Evolutionary conservation across 2,329 filamentous ascomycete genomes (phyloP).

Genomic region (Aspergillus sp.): DNA sequence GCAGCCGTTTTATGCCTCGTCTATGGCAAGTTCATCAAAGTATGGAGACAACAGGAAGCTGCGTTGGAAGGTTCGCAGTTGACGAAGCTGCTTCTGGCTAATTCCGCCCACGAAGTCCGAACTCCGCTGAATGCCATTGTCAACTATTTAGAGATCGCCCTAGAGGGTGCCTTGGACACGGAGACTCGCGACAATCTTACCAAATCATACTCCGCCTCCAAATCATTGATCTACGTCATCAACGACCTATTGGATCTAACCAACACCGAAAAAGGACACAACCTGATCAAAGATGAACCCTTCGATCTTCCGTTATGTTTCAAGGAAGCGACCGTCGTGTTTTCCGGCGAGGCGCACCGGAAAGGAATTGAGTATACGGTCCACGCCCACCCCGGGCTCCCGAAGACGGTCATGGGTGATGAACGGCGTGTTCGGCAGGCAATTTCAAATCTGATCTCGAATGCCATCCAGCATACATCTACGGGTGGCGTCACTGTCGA

Average conservation of each 20-base stretch:
- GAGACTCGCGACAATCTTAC: constrained; percentile 84
- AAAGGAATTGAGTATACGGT: constrained; percentile 74
- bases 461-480: constrained; percentile 77
- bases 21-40: constrained; percentile 87
- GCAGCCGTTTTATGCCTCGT: constrained; percentile 84
- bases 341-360: constrained; percentile 70
- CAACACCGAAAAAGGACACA: constrained; percentile 80
- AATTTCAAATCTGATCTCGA: constrained; percentile 79
- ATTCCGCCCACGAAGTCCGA: constrained; percentile 88
- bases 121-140: constrained; percentile 92
- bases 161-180: constrained; percentile 76
- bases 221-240: constrained; percentile 90
- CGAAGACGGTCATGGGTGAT: constrained; percentile 72
- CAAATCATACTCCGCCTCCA: constrained; percentile 85
- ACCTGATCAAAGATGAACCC: constrained; percentile 75
- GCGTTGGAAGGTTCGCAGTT: constrained; percentile 80
- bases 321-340: constrained; percentile 74
- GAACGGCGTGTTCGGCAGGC: constrained; percentile 78
- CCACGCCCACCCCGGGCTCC: constrained; percentile 67
- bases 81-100: constrained; percentile 75
- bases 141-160: constrained; percentile 87
- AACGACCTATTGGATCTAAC: constrained; percentile 88
- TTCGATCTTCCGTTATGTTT: constrained; percentile 74
- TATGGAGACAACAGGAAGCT: constrained; percentile 88
- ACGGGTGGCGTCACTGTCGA: constrained; percentile 71